Base-by-base conservation (phyloP, 2,329 filamentous ascomycete species). In the Amauroascus niger region DNA sequence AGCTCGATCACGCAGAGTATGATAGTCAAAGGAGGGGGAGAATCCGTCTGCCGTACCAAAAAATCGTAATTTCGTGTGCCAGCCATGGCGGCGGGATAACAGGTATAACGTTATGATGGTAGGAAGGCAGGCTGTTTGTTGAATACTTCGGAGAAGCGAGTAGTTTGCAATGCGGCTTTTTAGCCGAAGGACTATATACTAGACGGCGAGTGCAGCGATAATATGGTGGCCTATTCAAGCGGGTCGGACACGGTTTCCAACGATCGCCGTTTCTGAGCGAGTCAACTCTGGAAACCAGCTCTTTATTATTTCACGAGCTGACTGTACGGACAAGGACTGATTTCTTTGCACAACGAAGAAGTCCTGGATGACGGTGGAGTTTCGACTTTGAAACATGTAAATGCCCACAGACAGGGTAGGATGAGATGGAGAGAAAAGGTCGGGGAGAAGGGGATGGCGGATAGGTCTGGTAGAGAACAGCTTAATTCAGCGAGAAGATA, bases 1-100 rank as follows among this genome's bases (percentile, higher is more conserved):
- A 49, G 57, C 55, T 50, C 60, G 55, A 32, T 22, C 26, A 14
- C 41, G 22, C 40, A 13, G 9, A 14, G 20, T 11, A 16, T 6
- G 39, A 33, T 14, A 41, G 22, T 11, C 30, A 39, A 24, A 28
- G 6, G 40, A 37, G 24, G 7, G 5, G 1, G 22, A 46, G 43
- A 30, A 32, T 59, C 57, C 44, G 47, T 4, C 14, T 6, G 57
- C 73, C 84, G 68, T 84, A 97, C 91, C 75, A 98, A 80, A 74
- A 97, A 97, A 74, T 98, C 93, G 76, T 98, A 98, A 79, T 98
- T 98, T 74, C 93, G 84, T 79, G 91, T 94, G 73, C 87, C 88
- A 67, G 93, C 90, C 93, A 98, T 98, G 33, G 47, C 48, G 54
- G 39, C 32, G 41, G 30, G 39, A 28, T 20, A 28, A 35, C 37